A percentile compares a stretch with the other conserved stretches of the same genome.
Conservation (phyloP, 352 stramenopile species). For the Elongisporangium senticosum region DNA sequence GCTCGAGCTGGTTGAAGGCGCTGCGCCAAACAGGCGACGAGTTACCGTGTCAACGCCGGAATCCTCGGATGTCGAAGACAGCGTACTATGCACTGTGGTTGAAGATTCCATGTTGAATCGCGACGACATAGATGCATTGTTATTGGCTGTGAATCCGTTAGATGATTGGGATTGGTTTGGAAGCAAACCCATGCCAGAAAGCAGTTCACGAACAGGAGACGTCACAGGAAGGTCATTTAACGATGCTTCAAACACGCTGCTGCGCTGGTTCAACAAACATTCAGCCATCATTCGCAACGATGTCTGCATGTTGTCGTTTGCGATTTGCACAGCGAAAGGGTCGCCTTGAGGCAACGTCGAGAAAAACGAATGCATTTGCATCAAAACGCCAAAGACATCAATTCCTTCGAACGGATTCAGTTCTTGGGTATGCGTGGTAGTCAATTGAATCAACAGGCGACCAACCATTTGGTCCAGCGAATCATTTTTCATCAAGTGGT, state of each 20-base stretch:
- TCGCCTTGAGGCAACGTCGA: slow-evolving; percentile 60
- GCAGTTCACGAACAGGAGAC: slow-evolving; percentile 43
- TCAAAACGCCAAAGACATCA: slow-evolving; percentile 77
- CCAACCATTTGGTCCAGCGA: slow-evolving; percentile 76
- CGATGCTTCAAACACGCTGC: slow-evolving; percentile 45
- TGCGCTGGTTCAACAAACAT: slow-evolving; percentile 46
- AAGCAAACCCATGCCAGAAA: slow-evolving; percentile 29
- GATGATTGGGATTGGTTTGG: neutral
- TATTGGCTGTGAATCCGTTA: neutral
- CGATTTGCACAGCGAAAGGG: slow-evolving; percentile 63
- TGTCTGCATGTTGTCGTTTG: slow-evolving; percentile 71
- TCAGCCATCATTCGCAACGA: slow-evolving; percentile 63
- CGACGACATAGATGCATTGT: slow-evolving; percentile 2
- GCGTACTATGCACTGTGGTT: neutral
- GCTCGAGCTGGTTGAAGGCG: neutral
- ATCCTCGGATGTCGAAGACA: neutral
- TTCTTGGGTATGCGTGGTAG: slow-evolving; percentile 42
- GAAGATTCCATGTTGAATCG: slow-evolving; percentile 3
- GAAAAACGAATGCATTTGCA: slow-evolving; percentile 87
- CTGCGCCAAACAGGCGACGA: slow-evolving; percentile 38
- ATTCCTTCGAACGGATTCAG: slow-evolving; percentile 71
- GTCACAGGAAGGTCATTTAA: slow-evolving; percentile 55
- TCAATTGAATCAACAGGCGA: slow-evolving; percentile 64
- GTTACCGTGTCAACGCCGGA: slow-evolving; percentile 26
- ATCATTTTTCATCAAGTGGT: slow-evolving; percentile 71